Evolutionary conservation across 148 eudicot genomes (phyloP).

Genomic region (Chenopodium suecicum): DNA sequence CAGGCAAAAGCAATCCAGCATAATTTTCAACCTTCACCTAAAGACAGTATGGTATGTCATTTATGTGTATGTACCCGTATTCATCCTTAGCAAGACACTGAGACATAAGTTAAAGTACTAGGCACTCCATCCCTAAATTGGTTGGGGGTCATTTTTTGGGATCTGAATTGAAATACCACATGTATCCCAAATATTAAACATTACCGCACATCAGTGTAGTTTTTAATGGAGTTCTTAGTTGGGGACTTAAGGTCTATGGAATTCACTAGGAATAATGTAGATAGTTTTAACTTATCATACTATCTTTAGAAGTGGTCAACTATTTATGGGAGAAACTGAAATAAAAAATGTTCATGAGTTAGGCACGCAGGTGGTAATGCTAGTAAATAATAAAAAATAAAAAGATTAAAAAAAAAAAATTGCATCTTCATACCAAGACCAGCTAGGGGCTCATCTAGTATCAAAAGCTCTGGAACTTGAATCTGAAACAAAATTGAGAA

Average conservation of each 20-base stretch:
- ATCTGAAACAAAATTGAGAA: constrained; percentile 46
- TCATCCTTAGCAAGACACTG: background rate
- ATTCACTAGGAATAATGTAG: background rate
- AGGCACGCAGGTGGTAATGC: too few relatives aligned
- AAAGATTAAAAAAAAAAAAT: background rate
- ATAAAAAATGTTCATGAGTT: too few relatives aligned
- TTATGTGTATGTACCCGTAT: background rate
- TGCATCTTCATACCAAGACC: constrained; percentile 73
- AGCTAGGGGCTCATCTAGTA: constrained; percentile 98
- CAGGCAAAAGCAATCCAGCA: background rate
- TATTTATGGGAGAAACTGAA: too few relatives aligned
- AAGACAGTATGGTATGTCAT: background rate
- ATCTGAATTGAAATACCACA: background rate
- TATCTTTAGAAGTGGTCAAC: too few relatives aligned
- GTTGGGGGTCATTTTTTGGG: background rate
- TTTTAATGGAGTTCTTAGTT: background rate
- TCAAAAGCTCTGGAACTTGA: constrained; percentile 77
- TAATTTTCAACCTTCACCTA: background rate
- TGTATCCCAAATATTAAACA: background rate
- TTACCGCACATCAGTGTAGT: background rate
- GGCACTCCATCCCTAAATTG: background rate
- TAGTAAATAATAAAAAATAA: too few relatives aligned
- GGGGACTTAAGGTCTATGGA: too few relatives aligned
- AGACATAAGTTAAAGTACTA: background rate
- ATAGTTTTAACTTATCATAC: too few relatives aligned